Percentiles rank a stretch among this genome's conserved stretches.
Conservation (phyloP, 1,139 yeast species). For the Yamadazyma diospyri region DNA sequence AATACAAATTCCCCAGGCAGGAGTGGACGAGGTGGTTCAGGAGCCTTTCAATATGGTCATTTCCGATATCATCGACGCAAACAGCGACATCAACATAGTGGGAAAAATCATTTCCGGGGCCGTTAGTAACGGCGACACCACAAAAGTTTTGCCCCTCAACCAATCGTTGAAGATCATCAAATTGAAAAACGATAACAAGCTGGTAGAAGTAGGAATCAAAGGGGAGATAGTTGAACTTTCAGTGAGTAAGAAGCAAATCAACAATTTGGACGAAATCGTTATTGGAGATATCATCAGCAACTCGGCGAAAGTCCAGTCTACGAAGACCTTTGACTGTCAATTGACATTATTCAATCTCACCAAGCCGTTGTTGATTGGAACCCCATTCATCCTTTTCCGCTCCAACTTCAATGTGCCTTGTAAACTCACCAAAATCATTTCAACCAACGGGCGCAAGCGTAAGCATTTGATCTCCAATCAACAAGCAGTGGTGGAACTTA, state of each 20-base stretch:
- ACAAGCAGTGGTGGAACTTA: constrained; percentile 68
- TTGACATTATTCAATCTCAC: constrained; percentile 66
- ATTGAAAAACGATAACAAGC: constrained; percentile 23
- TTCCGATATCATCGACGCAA: constrained; percentile 42
- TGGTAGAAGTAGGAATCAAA: constrained; percentile 48
- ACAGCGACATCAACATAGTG: constrained; percentile 42
- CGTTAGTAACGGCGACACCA: constrained; percentile 73
- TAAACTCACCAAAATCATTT: constrained; percentile 54
- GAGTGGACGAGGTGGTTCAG: constrained; percentile 20
- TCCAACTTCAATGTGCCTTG: constrained; percentile 81
- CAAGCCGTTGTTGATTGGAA: constrained; percentile 77
- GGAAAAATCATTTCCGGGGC: constrained; percentile 79
- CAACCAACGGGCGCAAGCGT: constrained; percentile 32
- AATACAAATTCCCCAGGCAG: constrained; percentile 14
- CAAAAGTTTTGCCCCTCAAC: constrained; percentile 54
- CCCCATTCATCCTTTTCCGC: constrained; percentile 77
- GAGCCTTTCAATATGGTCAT: constrained; percentile 49
- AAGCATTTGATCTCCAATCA: constrained; percentile 74
- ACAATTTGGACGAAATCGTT: constrained; percentile 46
- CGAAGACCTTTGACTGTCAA: constrained; percentile 50
- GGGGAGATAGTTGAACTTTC: constrained; percentile 70
- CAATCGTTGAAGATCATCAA: constrained; percentile 33
- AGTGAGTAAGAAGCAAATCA: constrained; percentile 46
- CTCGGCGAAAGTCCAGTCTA: constrained; percentile 37
- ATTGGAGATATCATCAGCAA: constrained; percentile 73